phyloP scores from a whole-genome alignment of 768 basidiomycete genomes.

The Boletus subparvulus region DNA sequence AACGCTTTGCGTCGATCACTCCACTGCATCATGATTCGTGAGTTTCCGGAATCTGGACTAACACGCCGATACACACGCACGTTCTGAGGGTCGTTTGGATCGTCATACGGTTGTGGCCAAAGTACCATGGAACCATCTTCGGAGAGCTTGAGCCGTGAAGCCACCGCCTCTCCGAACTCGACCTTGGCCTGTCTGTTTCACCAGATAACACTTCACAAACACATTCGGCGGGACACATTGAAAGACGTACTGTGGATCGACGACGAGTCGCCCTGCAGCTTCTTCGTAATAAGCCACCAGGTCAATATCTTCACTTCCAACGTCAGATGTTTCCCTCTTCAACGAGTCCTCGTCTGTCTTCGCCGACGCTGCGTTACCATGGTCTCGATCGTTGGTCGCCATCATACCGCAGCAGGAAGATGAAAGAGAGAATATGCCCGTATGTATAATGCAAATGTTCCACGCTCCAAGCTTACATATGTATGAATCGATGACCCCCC shows the following conservation, averaged over 20 bases:
- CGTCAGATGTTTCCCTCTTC: neutral
- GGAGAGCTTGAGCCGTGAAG: constrained; percentile 46
- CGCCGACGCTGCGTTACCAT: neutral
- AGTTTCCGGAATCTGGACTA: neutral
- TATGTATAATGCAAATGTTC: neutral
- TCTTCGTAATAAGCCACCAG: constrained; percentile 49
- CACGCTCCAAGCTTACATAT: neutral
- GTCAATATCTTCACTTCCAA: constrained; percentile 27
- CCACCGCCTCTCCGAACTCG: constrained; percentile 50
- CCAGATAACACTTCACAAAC: neutral
- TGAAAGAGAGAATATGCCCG: neutral
- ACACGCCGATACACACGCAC: constrained; percentile 27
- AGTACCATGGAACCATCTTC: constrained; percentile 46
- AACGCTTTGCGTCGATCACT: constrained; percentile 42
- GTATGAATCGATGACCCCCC: neutral
- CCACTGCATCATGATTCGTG: constrained; percentile 38
- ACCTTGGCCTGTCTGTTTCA: constrained; percentile 42
- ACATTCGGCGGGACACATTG: too few relatives aligned
- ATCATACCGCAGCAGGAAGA: neutral
- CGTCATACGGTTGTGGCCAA: constrained; percentile 54
- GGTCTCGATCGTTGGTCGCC: neutral
- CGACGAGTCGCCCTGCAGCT: constrained; percentile 56
- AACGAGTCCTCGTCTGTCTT: constrained; percentile 1
- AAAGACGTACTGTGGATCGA: constrained; percentile 55
- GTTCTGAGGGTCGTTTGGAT: constrained; percentile 55